These are phyloP conservation scores for Saitozyma sp. DNA, from an alignment of 768 basidiomycete genomes.

Conservation along the genomic window DNA sequence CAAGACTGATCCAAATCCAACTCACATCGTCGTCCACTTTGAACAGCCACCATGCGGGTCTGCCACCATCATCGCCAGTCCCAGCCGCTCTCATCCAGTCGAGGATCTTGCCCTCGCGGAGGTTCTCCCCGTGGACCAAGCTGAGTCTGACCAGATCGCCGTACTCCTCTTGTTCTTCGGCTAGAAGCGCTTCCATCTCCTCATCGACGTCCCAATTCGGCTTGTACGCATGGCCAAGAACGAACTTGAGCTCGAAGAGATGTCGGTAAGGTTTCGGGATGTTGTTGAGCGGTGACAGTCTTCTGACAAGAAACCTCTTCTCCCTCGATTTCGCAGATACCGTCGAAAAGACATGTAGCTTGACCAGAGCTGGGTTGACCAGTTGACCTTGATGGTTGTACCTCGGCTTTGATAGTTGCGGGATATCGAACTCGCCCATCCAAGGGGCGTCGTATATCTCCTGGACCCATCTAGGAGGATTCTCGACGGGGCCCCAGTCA, in stretches of 20 bases:
- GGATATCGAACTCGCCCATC: slow-evolving; percentile 26
- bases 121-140: slow-evolving; percentile 19
- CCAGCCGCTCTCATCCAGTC: slow-evolving; percentile 21
- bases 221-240: slow-evolving; percentile 24
- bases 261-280: slow-evolving; percentile 24
- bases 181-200: slow-evolving; percentile 9
- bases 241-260: slow-evolving; percentile 31
- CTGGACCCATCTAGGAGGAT: slow-evolving; percentile 20
- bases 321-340: slow-evolving; percentile 4
- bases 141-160: slow-evolving; percentile 24
- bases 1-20: too few species aligned
- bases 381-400: background rate
- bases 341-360: slow-evolving; percentile 33
- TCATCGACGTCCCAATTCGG: slow-evolving; percentile 6
- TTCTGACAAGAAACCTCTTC: slow-evolving; percentile 20
- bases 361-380: slow-evolving; percentile 16
- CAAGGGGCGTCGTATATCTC: slow-evolving; percentile 24
- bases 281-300: slow-evolving; percentile 5
- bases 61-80: slow-evolving; percentile 21
- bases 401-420: slow-evolving; percentile 15
- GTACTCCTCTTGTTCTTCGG: slow-evolving; percentile 22
- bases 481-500: slow-evolving; percentile 10
- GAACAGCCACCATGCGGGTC: slow-evolving; percentile 26
- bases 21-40: slow-evolving; percentile 40
- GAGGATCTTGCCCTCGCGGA: slow-evolving; percentile 23